phyloP scores from a whole-genome alignment of 805 yeast species.

The Candida rishiriensis region DNA sequence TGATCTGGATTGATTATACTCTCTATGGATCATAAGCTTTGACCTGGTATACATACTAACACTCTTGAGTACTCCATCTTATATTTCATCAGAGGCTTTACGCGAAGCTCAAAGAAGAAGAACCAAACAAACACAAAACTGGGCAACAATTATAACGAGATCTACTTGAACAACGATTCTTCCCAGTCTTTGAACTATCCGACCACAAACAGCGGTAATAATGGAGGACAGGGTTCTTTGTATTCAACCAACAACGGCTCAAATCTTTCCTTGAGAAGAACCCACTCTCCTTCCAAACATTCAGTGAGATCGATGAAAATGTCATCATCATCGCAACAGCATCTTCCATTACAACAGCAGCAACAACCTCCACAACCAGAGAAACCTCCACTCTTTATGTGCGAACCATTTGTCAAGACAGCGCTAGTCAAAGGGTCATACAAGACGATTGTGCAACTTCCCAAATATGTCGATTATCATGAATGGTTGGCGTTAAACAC shows the following conservation, averaged over 20 bases:
- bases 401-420: slow-evolving; percentile 91
- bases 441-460: slow-evolving; percentile 90
- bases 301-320: slow-evolving; percentile 32
- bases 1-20: not conserved
- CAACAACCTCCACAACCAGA: slow-evolving; percentile 16
- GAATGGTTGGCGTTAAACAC: slow-evolving; percentile 96
- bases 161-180: slow-evolving; percentile 22
- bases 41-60: not conserved
- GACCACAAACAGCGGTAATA: not conserved
- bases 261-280: slow-evolving; percentile 41
- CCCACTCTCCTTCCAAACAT: slow-evolving; percentile 43
- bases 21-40: not conserved
- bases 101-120: slow-evolving; percentile 40
- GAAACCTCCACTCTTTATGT: slow-evolving; percentile 61
- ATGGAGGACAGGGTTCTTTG: slow-evolving; percentile 20
- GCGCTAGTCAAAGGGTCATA: slow-evolving; percentile 95
- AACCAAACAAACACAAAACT: slow-evolving; percentile 21
- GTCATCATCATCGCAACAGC: slow-evolving; percentile 10
- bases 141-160: slow-evolving; percentile 22
- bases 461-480: slow-evolving; percentile 88
- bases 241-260: slow-evolving; percentile 40
- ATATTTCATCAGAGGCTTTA: slow-evolving; percentile 48
- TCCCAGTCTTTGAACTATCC: slow-evolving; percentile 12
- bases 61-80: not conserved
- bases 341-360: slow-evolving; percentile 23